A percentile compares a stretch with the other conserved stretches of the same genome.
phyloP scores from a whole-genome alignment of 2,329 filamentous ascomycete species.

The Paecilomyces sp. region DNA sequence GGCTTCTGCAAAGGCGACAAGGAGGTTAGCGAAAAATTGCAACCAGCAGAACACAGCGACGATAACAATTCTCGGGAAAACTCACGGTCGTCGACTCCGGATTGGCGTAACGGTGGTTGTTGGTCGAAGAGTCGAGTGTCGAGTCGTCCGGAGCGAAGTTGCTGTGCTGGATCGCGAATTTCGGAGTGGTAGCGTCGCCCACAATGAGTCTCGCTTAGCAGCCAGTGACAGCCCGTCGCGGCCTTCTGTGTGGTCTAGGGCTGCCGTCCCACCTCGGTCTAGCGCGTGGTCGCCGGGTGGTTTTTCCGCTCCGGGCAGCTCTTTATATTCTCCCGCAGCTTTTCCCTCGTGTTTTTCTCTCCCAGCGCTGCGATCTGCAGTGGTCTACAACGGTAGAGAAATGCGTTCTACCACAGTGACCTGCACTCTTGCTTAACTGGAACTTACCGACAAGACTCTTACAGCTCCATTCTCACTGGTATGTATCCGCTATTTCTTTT shows the following conservation, averaged over 20 bases:
- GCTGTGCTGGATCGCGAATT: conserved; percentile 27
- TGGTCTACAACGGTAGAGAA: not conserved
- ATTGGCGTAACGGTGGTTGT: conserved; percentile 27
- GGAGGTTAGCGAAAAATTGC: conserved; percentile 3
- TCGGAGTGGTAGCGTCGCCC: conserved; percentile 25
- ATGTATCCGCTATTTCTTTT: conserved; percentile 10
- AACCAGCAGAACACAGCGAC: conserved; percentile 3
- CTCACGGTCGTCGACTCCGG: conserved; percentile 37
- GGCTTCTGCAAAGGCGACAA: conserved; percentile 40
- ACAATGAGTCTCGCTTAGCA: conserved; percentile 36
- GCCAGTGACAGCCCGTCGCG: conserved; percentile 21
- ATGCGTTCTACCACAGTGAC: not conserved
- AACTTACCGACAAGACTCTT: not conserved
- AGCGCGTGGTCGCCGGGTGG: not conserved
- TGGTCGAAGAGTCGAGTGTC: conserved; percentile 36
- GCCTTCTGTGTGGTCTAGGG: conserved; percentile 26
- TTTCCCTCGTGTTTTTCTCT: conserved; percentile 13
- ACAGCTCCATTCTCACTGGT: conserved; percentile 15
- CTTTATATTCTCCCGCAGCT: conserved; percentile 13
- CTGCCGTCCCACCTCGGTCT: conserved; percentile 14
- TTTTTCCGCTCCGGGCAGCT: conserved; percentile 18
- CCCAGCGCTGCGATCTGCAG: conserved; percentile 1
- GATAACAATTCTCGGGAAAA: conserved; percentile 10
- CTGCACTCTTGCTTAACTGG: not conserved
- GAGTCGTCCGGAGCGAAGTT: conserved; percentile 25